These are phyloP conservation scores for Aplosporella prunicola DNA, from an alignment of 2,329 filamentous ascomycete genomes.

Conservation along the genomic window DNA sequence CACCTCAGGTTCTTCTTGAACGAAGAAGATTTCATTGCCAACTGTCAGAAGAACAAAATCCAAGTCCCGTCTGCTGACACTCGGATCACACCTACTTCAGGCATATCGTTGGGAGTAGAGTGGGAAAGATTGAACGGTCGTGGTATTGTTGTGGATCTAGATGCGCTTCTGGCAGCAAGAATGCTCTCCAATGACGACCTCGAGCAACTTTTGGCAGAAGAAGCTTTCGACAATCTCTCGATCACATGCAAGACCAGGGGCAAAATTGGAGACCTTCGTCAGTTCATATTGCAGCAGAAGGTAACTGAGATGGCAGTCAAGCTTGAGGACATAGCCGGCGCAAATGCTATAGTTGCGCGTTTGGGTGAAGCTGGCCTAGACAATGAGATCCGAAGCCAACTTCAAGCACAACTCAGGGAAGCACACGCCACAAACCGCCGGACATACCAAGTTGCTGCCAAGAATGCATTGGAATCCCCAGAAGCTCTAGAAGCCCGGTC, in stretches of 20 bases:
- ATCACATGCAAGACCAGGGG: conserved; percentile 24
- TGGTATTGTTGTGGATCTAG: conserved; percentile 16
- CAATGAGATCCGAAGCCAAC: conserved; percentile 12
- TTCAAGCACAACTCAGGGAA: conserved; percentile 20
- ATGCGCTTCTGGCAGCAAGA: conserved; percentile 16
- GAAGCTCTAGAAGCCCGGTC: conserved; percentile 12
- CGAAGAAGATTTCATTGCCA: conserved; percentile 16
- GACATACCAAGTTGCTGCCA: conserved; percentile 15
- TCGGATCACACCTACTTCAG: conserved; percentile 12
- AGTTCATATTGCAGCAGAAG: conserved; percentile 21
- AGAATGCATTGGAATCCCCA: conserved; percentile 13
- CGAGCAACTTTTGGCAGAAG: conserved; percentile 18
- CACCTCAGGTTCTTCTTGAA: conserved; percentile 14
- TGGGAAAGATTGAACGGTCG: conserved; percentile 17
- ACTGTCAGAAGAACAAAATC: conserved; percentile 15
- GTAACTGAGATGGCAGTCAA: conserved; percentile 20
- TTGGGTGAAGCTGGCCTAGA: conserved; percentile 14
- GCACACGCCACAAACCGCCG: conserved; percentile 23
- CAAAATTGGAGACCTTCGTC: conserved; percentile 18
- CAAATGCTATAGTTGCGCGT: conserved; percentile 18
- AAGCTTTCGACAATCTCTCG: conserved; percentile 21
- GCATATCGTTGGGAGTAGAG: conserved; percentile 16
- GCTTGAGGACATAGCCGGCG: conserved; percentile 23
- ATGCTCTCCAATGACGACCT: conserved; percentile 15
- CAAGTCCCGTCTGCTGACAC: conserved; percentile 14